These are phyloP conservation scores for Diplocarpon mali DNA, from an alignment of 2,329 filamentous ascomycete genomes.

Conservation along the genomic window DNA sequence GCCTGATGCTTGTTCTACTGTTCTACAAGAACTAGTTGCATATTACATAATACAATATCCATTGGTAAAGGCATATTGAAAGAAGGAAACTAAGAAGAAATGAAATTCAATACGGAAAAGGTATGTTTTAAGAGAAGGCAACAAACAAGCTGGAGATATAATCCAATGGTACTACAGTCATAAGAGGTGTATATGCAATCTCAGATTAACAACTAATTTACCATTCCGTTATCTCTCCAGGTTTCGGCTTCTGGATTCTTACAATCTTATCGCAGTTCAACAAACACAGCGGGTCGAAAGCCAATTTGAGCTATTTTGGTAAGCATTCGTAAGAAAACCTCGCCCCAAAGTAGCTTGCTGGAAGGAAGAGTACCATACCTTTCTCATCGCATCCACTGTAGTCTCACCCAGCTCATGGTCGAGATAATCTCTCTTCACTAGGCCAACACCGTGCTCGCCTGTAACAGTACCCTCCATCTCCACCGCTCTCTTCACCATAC, in stretches of 20 bases:
- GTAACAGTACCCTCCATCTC: slow-evolving; percentile 80
- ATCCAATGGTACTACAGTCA: no score
- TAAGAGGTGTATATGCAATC: no score
- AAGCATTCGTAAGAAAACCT: neutral
- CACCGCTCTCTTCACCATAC: slow-evolving; percentile 78
- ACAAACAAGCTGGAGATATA: no score
- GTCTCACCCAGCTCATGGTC: slow-evolving; percentile 63
- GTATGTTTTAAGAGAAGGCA: no score
- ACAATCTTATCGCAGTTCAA: slow-evolving; percentile 59
- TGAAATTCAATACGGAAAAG: no score
- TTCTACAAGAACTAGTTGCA: no score
- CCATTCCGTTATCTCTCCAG: slow-evolving; percentile 37
- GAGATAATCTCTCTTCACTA: slow-evolving; percentile 78
- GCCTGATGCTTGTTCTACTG: no score
- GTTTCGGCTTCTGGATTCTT: slow-evolving; percentile 44
- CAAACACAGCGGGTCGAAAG: slow-evolving; percentile 64
- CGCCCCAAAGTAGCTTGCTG: neutral
- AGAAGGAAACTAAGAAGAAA: no score
- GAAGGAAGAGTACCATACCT: slow-evolving; percentile 39
- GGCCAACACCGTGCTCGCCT: slow-evolving; percentile 72
- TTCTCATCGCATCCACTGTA: slow-evolving; percentile 75
- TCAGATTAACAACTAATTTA: slow-evolving; percentile 15
- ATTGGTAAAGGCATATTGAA: no score
- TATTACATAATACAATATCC: no score
- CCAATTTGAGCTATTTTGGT: slow-evolving; percentile 55